These are phyloP conservation scores for Gossypioides kirkii DNA, from an alignment of 345 rosid species.

Conservation along the genomic window DNA sequence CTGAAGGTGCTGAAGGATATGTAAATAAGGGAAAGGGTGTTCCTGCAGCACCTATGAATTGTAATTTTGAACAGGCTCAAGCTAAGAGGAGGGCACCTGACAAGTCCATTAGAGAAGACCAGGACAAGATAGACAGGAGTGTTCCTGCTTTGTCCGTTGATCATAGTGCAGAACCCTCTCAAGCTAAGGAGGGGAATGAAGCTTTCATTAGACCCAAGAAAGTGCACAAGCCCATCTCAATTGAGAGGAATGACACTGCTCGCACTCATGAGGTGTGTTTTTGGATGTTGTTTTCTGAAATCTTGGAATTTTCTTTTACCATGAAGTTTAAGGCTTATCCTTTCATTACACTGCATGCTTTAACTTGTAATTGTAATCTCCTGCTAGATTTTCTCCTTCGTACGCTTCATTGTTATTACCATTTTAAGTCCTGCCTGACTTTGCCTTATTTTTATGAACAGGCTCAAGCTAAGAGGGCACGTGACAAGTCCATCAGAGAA, in stretches of 20 bases:
- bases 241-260: constrained; percentile 52
- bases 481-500: background rate
- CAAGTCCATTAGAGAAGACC: background rate
- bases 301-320: background rate
- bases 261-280: constrained; percentile 40
- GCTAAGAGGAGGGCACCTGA: constrained; percentile 13
- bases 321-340: background rate
- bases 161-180: background rate
- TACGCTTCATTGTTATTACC: background rate
- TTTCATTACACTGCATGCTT: background rate
- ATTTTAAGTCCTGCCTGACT: background rate
- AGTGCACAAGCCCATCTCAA: constrained; percentile 31
- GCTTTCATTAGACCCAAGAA: constrained; percentile 18
- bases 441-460: too few species aligned
- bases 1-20: background rate
- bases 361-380: too few species aligned
- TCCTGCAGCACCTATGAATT: background rate
- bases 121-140: background rate
- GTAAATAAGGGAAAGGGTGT: background rate
- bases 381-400: too few species aligned
- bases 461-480: constrained; percentile 13
- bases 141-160: background rate
- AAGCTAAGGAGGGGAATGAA: constrained; percentile 13
- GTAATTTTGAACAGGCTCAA: constrained; percentile 8
- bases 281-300: background rate